A percentile compares a stretch with the other conserved stretches of the same genome.
Evolutionary conservation across 225 moss, liverwort and hornwort species (phyloP).

Genomic region (Neckera pumila): DNA sequence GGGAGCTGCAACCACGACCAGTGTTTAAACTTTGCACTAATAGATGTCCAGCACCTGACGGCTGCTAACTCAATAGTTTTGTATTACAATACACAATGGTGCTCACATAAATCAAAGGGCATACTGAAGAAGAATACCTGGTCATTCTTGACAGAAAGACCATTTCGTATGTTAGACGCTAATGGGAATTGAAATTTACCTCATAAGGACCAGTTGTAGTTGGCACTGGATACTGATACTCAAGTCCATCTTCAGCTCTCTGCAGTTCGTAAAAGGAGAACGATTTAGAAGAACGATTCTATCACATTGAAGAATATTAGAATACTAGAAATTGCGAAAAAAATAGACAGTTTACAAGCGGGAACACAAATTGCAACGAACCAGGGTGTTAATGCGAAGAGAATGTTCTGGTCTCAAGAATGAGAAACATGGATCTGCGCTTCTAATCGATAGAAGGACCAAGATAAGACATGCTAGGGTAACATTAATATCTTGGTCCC

Average conservation of each 20-base stretch:
- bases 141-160: background rate
- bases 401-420: background rate
- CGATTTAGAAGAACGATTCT: background rate
- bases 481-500: background rate
- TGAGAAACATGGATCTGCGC: background rate
- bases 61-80: background rate
- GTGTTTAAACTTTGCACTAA: background rate
- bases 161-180: background rate
- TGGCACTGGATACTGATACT: slow-evolving; percentile 42
- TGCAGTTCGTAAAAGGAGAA: background rate
- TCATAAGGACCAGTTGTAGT: slow-evolving; percentile 11
- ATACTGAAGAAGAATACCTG: background rate
- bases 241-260: slow-evolving; percentile 32
- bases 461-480: background rate
- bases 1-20: slow-evolving; percentile 31
- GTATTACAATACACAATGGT: background rate
- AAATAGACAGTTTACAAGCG: background rate
- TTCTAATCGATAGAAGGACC: background rate
- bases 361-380: background rate
- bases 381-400: background rate
- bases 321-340: background rate
- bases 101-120: background rate
- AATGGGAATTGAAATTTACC: slow-evolving; percentile 1
- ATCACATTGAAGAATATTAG: background rate
- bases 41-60: background rate